Evolutionary conservation across 2,329 filamentous ascomycete genomes (phyloP).

Genomic region (Fusarium oxysporum): DNA sequence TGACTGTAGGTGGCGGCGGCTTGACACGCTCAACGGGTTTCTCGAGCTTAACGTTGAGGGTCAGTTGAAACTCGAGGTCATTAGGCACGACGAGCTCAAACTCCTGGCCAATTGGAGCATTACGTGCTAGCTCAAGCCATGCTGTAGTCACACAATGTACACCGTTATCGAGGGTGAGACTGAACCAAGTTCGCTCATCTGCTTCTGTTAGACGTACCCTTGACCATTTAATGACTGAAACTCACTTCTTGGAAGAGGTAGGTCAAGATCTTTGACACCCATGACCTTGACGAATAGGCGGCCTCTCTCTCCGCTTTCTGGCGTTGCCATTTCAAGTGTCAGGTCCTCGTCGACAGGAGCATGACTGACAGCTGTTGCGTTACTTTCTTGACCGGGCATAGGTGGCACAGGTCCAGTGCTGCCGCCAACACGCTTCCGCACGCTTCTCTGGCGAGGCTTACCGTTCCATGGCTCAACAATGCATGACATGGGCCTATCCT

Average conservation of each 20-base stretch:
- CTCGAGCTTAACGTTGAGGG: slow-evolving; percentile 93
- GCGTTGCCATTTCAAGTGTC: slow-evolving; percentile 66
- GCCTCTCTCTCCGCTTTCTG: slow-evolving; percentile 88
- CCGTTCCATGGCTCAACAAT: slow-evolving; percentile 97
- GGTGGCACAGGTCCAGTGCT: slow-evolving; percentile 78
- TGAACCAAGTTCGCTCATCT: slow-evolving; percentile 95
- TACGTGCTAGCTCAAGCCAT: slow-evolving; percentile 91
- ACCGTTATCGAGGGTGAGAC: slow-evolving; percentile 96
- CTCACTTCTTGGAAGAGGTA: slow-evolving; percentile 91
- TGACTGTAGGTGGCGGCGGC: slow-evolving; percentile 67
- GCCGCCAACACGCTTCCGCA: slow-evolving; percentile 62
- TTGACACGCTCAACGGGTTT: slow-evolving; percentile 73
- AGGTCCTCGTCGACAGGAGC: slow-evolving; percentile 77
- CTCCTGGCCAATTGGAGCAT: slow-evolving; percentile 95
- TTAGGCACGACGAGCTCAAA: slow-evolving; percentile 98
- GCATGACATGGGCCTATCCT: slow-evolving; percentile 89
- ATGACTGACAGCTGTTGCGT: slow-evolving; percentile 72
- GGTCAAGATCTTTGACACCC: slow-evolving; percentile 93
- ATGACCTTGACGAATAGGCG: slow-evolving; percentile 98
- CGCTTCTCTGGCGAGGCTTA: slow-evolving; percentile 74
- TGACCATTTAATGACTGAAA: slow-evolving; percentile 11
- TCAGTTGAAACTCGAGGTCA: slow-evolving; percentile 98
- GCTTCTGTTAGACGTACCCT: slow-evolving; percentile 41
- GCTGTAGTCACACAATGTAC: slow-evolving; percentile 97
- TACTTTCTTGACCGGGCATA: slow-evolving; percentile 88